Conservation (phyloP, 805 yeast species). For the Henningerozyma blattae region DNA sequence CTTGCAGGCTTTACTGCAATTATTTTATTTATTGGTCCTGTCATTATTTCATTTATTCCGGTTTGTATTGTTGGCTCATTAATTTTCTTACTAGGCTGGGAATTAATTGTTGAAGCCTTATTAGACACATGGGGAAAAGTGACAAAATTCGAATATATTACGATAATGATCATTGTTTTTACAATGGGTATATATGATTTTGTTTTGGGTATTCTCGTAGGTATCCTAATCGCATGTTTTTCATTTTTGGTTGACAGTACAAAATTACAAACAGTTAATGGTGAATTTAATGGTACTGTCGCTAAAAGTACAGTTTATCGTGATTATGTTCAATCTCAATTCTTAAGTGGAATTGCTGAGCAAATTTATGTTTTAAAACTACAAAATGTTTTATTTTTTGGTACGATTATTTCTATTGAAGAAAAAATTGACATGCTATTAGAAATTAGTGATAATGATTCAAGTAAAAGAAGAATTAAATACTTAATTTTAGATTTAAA, state of each 20-base stretch:
- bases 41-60: conserved; percentile 86
- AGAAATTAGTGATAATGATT: conserved; percentile 34
- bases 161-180: conserved; percentile 76
- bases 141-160: conserved; percentile 64
- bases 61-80: conserved; percentile 92
- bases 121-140: conserved; percentile 75
- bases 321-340: conserved; percentile 80
- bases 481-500: conserved; percentile 78
- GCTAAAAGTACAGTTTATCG: conserved; percentile 89
- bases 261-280: conserved; percentile 66
- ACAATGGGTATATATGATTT: conserved; percentile 96
- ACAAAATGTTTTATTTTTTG: conserved; percentile 85
- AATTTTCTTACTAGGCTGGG: conserved; percentile 84
- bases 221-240: conserved; percentile 82
- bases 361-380: conserved; percentile 82
- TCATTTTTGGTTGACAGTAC: conserved; percentile 94
- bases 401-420: conserved; percentile 90
- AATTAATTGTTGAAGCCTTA: conserved; percentile 73
- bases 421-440: conserved; percentile 53
- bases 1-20: conserved; percentile 70
- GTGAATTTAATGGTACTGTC: conserved; percentile 73
- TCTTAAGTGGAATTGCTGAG: conserved; percentile 73
- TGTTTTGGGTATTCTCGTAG: conserved; percentile 83
- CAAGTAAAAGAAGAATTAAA: conserved; percentile 47
- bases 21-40: conserved; percentile 83